Conservation (phyloP, 257 asterid species). For the Solanum paucissectum region DNA sequence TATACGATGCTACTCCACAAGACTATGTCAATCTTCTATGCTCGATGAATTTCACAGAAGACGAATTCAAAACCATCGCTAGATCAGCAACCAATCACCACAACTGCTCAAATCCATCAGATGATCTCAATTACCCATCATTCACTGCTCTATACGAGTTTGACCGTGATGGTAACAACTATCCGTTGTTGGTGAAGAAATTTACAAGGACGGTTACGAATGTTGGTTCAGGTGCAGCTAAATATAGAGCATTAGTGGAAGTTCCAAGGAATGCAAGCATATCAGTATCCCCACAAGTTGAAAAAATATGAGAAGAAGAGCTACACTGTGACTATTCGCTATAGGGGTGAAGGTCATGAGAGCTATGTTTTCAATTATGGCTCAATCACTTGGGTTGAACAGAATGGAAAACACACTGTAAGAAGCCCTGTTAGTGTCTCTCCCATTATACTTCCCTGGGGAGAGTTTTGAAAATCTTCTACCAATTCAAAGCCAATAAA, state of each 20-base stretch:
- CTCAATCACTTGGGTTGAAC: constrained; percentile 30
- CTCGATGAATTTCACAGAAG: neutral
- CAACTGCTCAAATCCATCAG: neutral
- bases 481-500: neutral
- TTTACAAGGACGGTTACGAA: constrained; percentile 7
- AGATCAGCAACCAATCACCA: neutral
- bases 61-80: neutral
- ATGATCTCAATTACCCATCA: constrained; percentile 13
- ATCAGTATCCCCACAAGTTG: neutral
- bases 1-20: neutral
- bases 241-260: neutral
- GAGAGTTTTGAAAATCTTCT: neutral
- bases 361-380: constrained; percentile 9
- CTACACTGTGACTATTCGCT: neutral
- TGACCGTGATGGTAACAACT: neutral
- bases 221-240: constrained; percentile 7
- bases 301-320: constrained; percentile 2
- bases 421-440: constrained; percentile 36
- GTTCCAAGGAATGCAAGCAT: neutral
- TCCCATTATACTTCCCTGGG: neutral
- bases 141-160: neutral
- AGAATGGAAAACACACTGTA: constrained; percentile 24
- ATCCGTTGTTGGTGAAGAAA: neutral
- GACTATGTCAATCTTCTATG: neutral
- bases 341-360: neutral